These are phyloP conservation scores for Starmerella davenportii DNA, from an alignment of 805 yeast species.

Conservation along the genomic window DNA sequence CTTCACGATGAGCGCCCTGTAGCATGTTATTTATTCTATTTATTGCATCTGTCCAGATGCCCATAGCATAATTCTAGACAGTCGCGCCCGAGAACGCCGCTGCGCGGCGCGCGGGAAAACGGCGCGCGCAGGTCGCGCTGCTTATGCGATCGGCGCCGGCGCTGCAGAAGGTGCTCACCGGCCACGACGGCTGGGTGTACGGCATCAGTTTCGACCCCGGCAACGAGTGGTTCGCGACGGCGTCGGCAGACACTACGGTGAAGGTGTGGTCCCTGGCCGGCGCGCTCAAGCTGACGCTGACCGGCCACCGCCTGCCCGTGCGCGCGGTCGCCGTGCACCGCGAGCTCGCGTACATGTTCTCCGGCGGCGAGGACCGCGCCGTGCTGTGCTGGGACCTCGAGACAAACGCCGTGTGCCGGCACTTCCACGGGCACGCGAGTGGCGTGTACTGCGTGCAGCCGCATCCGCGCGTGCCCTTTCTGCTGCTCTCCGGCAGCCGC, in stretches of 20 bases:
- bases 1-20: conserved; percentile 86
- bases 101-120: no score
- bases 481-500: conserved; percentile 73
- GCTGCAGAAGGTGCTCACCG: conserved; percentile 39
- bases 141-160: no score
- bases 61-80: no score
- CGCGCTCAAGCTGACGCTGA: conserved; percentile 49
- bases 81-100: no score
- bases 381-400: conserved; percentile 95
- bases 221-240: conserved; percentile 82
- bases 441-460: conserved; percentile 70
- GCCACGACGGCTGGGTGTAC: conserved; percentile 88
- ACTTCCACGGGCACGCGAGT: conserved; percentile 86
- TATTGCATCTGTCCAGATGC: no score
- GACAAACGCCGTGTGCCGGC: conserved; percentile 58
- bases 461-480: conserved; percentile 65
- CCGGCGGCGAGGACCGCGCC: conserved; percentile 84
- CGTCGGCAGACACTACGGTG: conserved; percentile 73
- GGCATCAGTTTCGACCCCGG: conserved; percentile 70
- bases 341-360: conserved; percentile 71
- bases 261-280: conserved; percentile 80
- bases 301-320: conserved; percentile 86
- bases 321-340: conserved; percentile 55
- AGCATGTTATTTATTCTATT: conserved; percentile 1
- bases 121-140: no score